These are phyloP conservation scores for Selaginella moellendorffii DNA, from an alignment of 75 land plant species.

Conservation along the genomic window DNA sequence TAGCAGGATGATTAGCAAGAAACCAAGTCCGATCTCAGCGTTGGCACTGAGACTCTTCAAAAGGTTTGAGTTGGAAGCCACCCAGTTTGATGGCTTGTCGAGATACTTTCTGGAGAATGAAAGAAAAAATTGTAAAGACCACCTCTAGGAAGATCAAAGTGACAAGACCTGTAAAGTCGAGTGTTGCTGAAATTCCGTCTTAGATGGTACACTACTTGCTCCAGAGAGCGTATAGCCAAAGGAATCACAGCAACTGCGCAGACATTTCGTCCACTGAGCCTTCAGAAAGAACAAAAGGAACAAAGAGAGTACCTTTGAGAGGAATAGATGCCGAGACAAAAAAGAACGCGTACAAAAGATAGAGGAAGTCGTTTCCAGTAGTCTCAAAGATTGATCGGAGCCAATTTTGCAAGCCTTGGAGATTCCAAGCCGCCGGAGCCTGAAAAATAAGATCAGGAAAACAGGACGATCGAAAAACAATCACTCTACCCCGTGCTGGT, in stretches of 20 bases:
- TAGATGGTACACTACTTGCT: constrained; percentile 59
- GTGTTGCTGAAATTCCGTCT: constrained; percentile 65
- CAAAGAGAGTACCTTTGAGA: constrained; percentile 26
- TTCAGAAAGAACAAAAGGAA: neutral
- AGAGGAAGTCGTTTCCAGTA: constrained; percentile 62
- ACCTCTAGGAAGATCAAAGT: neutral
- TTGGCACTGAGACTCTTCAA: constrained; percentile 57
- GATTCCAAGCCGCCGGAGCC: constrained; percentile 79
- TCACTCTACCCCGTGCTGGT: constrained; percentile 10
- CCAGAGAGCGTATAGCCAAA: constrained; percentile 50
- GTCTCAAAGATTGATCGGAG: constrained; percentile 49
- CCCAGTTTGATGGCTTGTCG: constrained; percentile 64
- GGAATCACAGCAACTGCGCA: constrained; percentile 78
- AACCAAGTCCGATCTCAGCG: constrained; percentile 70
- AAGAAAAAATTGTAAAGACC: neutral
- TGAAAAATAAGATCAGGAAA: constrained; percentile 16
- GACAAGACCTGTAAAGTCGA: constrained; percentile 56
- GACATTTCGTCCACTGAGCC: neutral
- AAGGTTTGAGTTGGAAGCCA: constrained; percentile 50
- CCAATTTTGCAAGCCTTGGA: constrained; percentile 69
- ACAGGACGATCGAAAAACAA: no score
- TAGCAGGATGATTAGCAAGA: constrained; percentile 50
- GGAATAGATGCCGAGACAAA: constrained; percentile 51
- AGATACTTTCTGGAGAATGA: constrained; percentile 44
- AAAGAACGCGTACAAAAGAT: constrained; percentile 50